These are phyloP conservation scores for Coemansia sp. DNA, from an alignment of 192 early-diverging fungal species.

Conservation along the genomic window DNA sequence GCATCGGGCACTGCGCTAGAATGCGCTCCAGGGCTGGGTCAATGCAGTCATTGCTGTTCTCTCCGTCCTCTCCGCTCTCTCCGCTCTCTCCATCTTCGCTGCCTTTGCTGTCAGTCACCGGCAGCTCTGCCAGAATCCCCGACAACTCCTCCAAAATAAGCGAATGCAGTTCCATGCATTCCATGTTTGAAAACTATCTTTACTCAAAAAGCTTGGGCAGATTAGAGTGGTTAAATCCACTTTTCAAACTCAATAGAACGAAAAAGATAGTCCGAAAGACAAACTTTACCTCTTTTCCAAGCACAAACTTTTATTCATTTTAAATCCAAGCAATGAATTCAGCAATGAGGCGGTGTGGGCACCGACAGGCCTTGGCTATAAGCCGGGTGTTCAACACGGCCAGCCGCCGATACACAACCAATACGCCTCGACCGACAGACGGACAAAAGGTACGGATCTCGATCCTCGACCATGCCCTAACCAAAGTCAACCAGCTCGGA, in stretches of 20 bases:
- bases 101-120: not conserved
- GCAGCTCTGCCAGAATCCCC: slow-evolving; percentile 26
- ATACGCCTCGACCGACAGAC: too few species aligned
- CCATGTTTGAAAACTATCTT: slow-evolving; percentile 19
- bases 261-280: not conserved
- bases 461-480: slow-evolving; percentile 67
- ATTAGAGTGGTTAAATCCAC: not conserved
- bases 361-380: too few species aligned
- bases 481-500: slow-evolving; percentile 67
- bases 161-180: slow-evolving; percentile 42
- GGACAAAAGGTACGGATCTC: slow-evolving; percentile 6
- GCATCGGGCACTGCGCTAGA: slow-evolving; percentile 38
- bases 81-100: not conserved
- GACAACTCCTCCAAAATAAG: slow-evolving; percentile 57
- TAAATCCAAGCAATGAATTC: too few species aligned
- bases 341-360: too few species aligned
- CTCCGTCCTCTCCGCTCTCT: not conserved
- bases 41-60: slow-evolving; percentile 1
- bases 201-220: not conserved
- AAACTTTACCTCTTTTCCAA: not conserved
- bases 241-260: too few species aligned
- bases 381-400: not conserved
- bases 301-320: too few species aligned
- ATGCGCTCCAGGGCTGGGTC: slow-evolving; percentile 27
- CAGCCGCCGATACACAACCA: not conserved